phyloP scores from a whole-genome alignment of 495 filamentous ascomycete species.

The Aspergillus sclerotiicarbonarius region DNA sequence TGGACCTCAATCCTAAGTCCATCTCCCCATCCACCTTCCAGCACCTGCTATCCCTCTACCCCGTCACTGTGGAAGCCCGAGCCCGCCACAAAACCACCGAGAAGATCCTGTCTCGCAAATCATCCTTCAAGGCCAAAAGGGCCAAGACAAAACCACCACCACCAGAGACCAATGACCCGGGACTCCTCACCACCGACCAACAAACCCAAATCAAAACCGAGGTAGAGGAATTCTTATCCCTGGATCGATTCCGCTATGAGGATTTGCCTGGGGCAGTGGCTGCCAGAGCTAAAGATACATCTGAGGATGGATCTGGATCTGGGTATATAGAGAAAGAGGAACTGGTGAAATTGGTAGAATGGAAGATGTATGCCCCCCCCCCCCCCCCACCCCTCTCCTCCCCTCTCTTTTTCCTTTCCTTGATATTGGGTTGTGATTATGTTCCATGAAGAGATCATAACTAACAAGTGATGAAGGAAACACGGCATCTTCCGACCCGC shows the following conservation, averaged over 20 bases:
- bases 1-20: constrained; percentile 22
- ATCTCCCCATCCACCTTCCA: constrained; percentile 36
- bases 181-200: constrained; percentile 6
- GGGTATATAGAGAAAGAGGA: constrained; percentile 33
- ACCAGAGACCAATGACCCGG: constrained; percentile 13
- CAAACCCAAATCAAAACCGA: constrained; percentile 11
- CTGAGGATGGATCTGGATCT: neutral
- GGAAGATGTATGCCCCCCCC: constrained; percentile 67
- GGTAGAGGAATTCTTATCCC: constrained; percentile 18
- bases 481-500: constrained; percentile 71
- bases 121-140: constrained; percentile 13
- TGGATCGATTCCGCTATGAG: constrained; percentile 40
- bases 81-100: constrained; percentile 24
- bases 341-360: constrained; percentile 56
- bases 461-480: constrained; percentile 29
- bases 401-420: constrained; percentile 10
- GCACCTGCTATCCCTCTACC: constrained; percentile 31
- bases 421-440: constrained; percentile 1
- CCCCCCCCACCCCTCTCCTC: neutral
- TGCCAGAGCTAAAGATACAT: constrained; percentile 6
- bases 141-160: constrained; percentile 6
- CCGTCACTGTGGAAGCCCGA: constrained; percentile 27
- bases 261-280: constrained; percentile 21
- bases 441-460: constrained; percentile 5
- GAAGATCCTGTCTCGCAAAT: neutral